A percentile compares a stretch with the other conserved stretches of the same genome.
These are phyloP conservation scores for Suhomyces coccinellae DNA, from an alignment of 1,139 yeast genomes.

Conservation along the genomic window DNA sequence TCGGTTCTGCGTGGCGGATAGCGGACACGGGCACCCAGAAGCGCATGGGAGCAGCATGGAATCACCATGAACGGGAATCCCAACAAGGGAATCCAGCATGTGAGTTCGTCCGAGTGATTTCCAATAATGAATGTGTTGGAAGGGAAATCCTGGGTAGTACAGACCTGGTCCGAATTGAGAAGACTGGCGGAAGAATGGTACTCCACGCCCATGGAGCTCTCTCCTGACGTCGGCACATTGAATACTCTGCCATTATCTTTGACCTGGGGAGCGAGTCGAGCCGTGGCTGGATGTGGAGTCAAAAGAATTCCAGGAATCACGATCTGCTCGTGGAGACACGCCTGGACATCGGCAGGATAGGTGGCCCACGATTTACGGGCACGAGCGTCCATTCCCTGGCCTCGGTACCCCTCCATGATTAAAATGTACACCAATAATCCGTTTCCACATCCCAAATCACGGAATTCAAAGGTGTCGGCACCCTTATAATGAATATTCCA, in stretches of 20 bases:
- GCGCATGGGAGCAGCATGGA: conserved; percentile 92
- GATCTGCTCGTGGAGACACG: conserved; percentile 67
- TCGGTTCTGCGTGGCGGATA: conserved; percentile 45
- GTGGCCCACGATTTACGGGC: conserved; percentile 83
- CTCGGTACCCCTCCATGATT: conserved; percentile 74
- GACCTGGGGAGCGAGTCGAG: conserved; percentile 52
- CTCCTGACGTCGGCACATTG: conserved; percentile 36
- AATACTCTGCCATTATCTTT: conserved; percentile 61
- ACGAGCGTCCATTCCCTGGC: conserved; percentile 88
- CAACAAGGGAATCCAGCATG: conserved; percentile 91
- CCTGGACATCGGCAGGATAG: conserved; percentile 64
- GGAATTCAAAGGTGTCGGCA: conserved; percentile 59
- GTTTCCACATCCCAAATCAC: conserved; percentile 95
- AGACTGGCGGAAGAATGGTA: conserved; percentile 52
- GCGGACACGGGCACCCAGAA: conserved; percentile 73
- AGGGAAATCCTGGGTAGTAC: conserved; percentile 66
- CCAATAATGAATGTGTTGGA: conserved; percentile 81
- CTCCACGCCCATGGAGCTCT: conserved; percentile 18
- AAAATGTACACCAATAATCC: conserved; percentile 81
- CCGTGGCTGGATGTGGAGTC: conserved; percentile 65
- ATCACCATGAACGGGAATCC: conserved; percentile 88
- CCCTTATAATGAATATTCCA: conserved; percentile 65
- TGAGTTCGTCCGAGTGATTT: conserved; percentile 92
- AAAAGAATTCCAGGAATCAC: conserved; percentile 72
- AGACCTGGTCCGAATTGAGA: conserved; percentile 56